These are phyloP conservation scores for Fusarium transvaalense DNA, from an alignment of 2,329 filamentous ascomycete genomes.

Conservation along the genomic window DNA sequence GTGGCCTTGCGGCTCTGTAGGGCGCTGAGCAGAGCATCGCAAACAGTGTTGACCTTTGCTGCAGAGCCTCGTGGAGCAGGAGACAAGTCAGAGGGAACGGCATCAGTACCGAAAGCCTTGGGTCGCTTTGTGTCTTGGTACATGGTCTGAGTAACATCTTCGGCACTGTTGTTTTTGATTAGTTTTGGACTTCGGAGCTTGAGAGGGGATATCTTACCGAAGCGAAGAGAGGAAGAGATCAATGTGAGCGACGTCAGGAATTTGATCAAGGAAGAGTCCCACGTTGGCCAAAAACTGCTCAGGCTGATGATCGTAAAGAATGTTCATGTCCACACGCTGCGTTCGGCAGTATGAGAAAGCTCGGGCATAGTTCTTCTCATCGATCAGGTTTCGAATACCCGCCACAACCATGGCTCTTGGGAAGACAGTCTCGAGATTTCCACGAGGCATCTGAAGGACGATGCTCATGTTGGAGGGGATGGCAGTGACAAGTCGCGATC, in stretches of 20 bases:
- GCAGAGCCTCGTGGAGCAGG: slow-evolving; percentile 36
- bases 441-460: slow-evolving; percentile 93
- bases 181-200: not conserved
- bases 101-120: slow-evolving; percentile 31
- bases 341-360: slow-evolving; percentile 91
- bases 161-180: slow-evolving; percentile 70
- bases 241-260: slow-evolving; percentile 83
- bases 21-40: slow-evolving; percentile 81
- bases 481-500: slow-evolving; percentile 86
- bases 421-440: slow-evolving; percentile 95
- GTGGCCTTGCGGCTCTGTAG: slow-evolving; percentile 72
- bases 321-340: slow-evolving; percentile 98
- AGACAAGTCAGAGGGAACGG: slow-evolving; percentile 23
- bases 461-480: slow-evolving; percentile 90
- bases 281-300: slow-evolving; percentile 85
- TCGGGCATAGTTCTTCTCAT: slow-evolving; percentile 81
- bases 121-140: slow-evolving; percentile 83
- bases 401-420: slow-evolving; percentile 93
- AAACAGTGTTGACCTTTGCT: slow-evolving; percentile 86
- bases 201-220: slow-evolving; percentile 64
- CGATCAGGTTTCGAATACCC: slow-evolving; percentile 85
- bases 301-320: slow-evolving; percentile 93
- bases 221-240: slow-evolving; percentile 92
- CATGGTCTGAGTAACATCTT: slow-evolving; percentile 93
- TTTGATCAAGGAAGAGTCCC: slow-evolving; percentile 82